Base-by-base conservation (phyloP, 306 rosid genomes). In the Sicyos edulis region DNA sequence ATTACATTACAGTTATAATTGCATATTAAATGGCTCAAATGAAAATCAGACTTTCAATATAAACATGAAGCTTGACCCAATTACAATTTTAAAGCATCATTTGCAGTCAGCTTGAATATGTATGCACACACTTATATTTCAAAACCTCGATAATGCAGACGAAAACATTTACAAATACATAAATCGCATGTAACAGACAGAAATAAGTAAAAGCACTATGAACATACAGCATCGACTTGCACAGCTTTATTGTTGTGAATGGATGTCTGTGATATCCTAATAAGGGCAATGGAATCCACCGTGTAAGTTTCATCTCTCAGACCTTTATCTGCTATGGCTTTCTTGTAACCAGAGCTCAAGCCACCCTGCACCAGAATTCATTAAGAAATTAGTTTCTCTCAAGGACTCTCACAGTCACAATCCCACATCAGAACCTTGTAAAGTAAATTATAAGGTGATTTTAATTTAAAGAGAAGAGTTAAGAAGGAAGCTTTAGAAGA, bases 221-320 rank as follows among this genome's bases (percentile, higher is more conserved):
- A 42, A 75, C 97, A 60, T 91, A 95, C 99, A 78, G 92, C 83
- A 71, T 89, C 92, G 77, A 95, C 97, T 95, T 95, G 99, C 76
- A 85, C 73, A 10, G 86, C 86, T 83, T 91, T 95, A 75, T 85
- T 88, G 78, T 95, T 91, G 76, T 95, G 97, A 78, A 69, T 54
- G 14, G 97, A 85, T 52, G 87, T 89, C 80, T 92, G 95, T 49
- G 97, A 95, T 75, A 91, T 80, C 82, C 83, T 83, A 72, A 91
- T 80, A 66, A 95, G 89, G 59, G 97, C 97, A 75, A 91, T 71
- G 71, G 80, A 70, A 60, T 95, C 99, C 21, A 79, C 75, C 10
- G 89, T 72, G 80, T 89, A 91, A 51, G 92, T 87, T 79, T 95
- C 99, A 84, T 95, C 96, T 11, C 79, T 60, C 82, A 86, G 76